Conservation (phyloP, 2,329 filamentous ascomycete genomes). For the Colletotrichum eremochloae region DNA sequence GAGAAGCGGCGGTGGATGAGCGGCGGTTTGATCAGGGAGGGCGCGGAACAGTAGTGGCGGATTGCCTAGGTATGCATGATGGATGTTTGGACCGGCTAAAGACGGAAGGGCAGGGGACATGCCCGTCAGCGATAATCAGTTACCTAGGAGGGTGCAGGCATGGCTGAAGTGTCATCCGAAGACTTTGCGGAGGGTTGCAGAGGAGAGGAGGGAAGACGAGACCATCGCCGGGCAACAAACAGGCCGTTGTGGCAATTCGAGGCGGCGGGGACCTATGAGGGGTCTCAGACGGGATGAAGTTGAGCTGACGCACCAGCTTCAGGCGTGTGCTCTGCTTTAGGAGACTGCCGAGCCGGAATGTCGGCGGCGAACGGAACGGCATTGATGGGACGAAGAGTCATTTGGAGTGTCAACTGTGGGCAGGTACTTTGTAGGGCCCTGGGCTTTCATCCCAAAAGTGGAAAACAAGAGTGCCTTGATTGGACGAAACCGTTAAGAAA, state of each 20-base stretch:
- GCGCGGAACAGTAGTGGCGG: neutral
- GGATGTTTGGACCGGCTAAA: neutral
- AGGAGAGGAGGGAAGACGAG: neutral
- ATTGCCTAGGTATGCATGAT: neutral
- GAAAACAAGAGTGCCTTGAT: neutral
- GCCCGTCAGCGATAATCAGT: neutral
- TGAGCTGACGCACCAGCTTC: neutral
- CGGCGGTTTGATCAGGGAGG: conserved; percentile 1
- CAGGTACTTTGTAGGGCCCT: neutral
- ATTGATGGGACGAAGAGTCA: neutral
- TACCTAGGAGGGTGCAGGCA: neutral
- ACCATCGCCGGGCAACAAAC: neutral
- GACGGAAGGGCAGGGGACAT: neutral
- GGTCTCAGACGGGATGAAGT: conserved; percentile 24
- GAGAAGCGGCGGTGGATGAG: neutral
- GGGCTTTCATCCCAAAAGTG: neutral
- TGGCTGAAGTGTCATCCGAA: conserved; percentile 29
- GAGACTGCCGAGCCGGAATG: conserved; percentile 27
- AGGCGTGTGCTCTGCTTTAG: neutral
- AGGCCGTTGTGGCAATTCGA: neutral
- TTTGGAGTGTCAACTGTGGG: neutral
- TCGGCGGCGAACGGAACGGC: neutral
- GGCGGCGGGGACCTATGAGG: neutral
- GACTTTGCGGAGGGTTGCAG: neutral
- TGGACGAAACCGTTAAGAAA: neutral